A percentile compares a stretch with the other conserved stretches of the same genome.
Conservation (phyloP, 192 early-diverging fungal genomes). For the Linnemannia exigua region DNA sequence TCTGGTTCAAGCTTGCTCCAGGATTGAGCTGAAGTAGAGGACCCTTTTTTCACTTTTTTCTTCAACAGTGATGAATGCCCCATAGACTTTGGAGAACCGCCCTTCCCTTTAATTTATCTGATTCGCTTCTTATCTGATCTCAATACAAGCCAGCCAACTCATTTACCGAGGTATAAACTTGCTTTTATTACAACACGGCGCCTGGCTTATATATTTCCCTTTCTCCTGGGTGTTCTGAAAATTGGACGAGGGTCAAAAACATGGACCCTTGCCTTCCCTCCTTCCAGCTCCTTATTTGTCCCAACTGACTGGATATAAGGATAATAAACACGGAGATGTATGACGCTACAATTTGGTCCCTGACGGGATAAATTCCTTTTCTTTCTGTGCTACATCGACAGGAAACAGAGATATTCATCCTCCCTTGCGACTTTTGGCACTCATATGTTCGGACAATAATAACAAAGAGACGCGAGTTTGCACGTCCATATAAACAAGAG, state of each 20-base stretch:
- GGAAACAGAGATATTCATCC: not conserved
- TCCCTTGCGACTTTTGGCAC: too few relatives aligned
- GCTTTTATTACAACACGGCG: too few relatives aligned
- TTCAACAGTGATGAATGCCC: too few relatives aligned
- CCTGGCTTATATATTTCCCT: not conserved
- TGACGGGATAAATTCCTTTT: not conserved
- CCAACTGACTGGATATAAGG: not conserved
- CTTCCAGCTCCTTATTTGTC: not conserved
- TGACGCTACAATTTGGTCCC: not conserved
- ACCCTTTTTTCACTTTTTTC: not conserved
- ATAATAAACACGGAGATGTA: not conserved
- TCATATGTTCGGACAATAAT: too few relatives aligned
- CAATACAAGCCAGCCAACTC: not conserved
- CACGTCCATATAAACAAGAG: not conserved
- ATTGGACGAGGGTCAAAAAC: not conserved
- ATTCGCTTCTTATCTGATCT: slow-evolving; percentile 29
- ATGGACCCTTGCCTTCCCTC: too few relatives aligned
- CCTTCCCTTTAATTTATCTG: not conserved
- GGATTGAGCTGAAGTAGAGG: not conserved
- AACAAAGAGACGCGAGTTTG: not conserved
- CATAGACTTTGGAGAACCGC: not conserved
- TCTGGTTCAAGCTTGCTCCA: not conserved
- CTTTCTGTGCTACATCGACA: not conserved
- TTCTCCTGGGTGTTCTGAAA: not conserved
- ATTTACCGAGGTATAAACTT: not conserved